These are phyloP conservation scores for Penicillium oxalicum DNA, from an alignment of 2,329 filamentous ascomycete species.

Conservation along the genomic window DNA sequence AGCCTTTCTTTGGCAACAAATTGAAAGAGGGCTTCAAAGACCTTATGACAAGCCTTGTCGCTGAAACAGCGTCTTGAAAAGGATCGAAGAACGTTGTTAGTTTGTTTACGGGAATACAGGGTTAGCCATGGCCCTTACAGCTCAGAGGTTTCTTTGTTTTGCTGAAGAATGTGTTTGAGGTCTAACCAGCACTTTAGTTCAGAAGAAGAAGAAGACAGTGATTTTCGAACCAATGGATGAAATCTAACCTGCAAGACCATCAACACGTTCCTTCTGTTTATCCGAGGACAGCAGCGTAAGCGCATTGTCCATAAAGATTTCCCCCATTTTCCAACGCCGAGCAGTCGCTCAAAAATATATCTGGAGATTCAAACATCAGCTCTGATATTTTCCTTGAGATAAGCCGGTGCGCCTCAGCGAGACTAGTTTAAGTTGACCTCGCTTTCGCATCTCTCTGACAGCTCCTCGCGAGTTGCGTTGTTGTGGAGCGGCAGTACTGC, in stretches of 20 bases:
- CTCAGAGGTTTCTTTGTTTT: constrained; percentile 42
- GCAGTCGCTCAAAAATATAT: background rate
- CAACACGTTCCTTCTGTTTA: constrained; percentile 42
- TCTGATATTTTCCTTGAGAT: background rate
- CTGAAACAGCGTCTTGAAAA: constrained; percentile 44
- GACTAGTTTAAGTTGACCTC: constrained; percentile 1
- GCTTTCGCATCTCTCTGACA: background rate
- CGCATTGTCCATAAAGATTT: constrained; percentile 39
- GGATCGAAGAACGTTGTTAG: constrained; percentile 1
- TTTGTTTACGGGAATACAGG: too few species aligned
- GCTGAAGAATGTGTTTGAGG: constrained; percentile 51
- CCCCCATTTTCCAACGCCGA: constrained; percentile 30
- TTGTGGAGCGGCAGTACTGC: constrained; percentile 12
- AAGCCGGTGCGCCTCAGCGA: background rate
- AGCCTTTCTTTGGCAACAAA: constrained; percentile 66
- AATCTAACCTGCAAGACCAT: constrained; percentile 45
- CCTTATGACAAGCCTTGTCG: constrained; percentile 72
- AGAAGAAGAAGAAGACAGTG: background rate
- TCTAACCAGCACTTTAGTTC: constrained; percentile 32
- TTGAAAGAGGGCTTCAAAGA: constrained; percentile 75
- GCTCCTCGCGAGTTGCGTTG: constrained; percentile 1
- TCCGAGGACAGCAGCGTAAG: constrained; percentile 40
- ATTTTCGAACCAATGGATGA: background rate
- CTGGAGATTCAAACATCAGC: background rate
- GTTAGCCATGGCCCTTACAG: constrained; percentile 25